Conservation (phyloP, 306 rosid genomes). For the Sechiopsis laciniata region DNA sequence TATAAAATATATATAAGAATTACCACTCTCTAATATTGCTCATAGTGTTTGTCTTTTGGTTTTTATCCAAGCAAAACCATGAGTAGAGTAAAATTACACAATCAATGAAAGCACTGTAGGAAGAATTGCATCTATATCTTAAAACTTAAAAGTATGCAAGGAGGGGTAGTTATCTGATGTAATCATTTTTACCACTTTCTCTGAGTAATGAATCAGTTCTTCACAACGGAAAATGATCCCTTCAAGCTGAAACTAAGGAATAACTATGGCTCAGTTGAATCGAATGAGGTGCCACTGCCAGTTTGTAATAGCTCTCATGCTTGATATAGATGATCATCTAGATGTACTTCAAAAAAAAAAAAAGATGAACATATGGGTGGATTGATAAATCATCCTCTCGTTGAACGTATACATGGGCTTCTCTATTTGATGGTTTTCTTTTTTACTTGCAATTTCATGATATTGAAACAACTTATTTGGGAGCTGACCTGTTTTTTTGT, state of each 20-base stretch:
- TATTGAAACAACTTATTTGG: too few relatives aligned
- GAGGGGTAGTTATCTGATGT: not conserved
- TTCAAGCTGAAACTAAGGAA: not conserved
- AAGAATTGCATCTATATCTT: not conserved
- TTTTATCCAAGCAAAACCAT: not conserved
- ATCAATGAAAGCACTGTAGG: not conserved
- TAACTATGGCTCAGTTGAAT: not conserved
- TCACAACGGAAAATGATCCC: not conserved
- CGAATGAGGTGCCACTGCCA: not conserved
- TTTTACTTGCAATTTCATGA: too few relatives aligned
- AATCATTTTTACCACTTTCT: not conserved
- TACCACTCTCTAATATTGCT: not conserved
- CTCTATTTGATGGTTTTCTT: too few relatives aligned
- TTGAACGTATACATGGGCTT: not conserved
- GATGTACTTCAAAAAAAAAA: too few relatives aligned
- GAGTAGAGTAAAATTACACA: not conserved
- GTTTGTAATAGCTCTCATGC: not conserved
- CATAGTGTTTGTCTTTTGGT: slow-evolving; percentile 1
- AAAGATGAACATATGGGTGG: not conserved
- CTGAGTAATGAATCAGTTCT: not conserved
- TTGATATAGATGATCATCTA: not conserved
- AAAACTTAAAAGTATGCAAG: slow-evolving; percentile 3
- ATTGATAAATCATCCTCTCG: not conserved
- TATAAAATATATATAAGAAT: not conserved
- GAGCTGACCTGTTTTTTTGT: too few relatives aligned